Conservation (phyloP, 306 rosid genomes). For the Vigna reflexopilosa region DNA sequence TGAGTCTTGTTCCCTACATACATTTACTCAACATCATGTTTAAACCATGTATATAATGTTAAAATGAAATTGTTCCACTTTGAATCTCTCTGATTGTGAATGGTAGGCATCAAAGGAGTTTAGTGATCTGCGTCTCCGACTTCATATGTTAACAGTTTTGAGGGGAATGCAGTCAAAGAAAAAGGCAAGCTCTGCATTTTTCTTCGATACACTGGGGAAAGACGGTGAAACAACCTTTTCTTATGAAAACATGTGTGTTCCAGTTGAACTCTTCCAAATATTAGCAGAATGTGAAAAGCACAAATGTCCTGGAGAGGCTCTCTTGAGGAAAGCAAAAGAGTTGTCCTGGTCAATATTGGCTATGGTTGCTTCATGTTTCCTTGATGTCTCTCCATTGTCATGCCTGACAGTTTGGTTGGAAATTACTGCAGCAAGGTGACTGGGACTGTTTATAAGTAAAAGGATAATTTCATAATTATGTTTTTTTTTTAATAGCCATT, state of each 20-base stretch:
- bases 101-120: conserved; percentile 95
- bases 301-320: conserved; percentile 79
- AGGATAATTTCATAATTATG: conserved; percentile 40
- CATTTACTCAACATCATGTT: conserved; percentile 16
- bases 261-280: conserved; percentile 89
- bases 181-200: conserved; percentile 68
- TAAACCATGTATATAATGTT: conserved; percentile 6
- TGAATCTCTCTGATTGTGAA: conserved; percentile 35
- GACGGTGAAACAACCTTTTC: conserved; percentile 61
- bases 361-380: conserved; percentile 93
- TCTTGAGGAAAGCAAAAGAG: conserved; percentile 89
- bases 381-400: conserved; percentile 87
- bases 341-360: conserved; percentile 96
- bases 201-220: conserved; percentile 64
- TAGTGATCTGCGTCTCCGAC: conserved; percentile 81
- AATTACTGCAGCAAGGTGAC: conserved; percentile 97
- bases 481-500: conserved; percentile 29
- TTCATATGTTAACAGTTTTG: conserved; percentile 86
- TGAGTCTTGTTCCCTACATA: conserved; percentile 49
- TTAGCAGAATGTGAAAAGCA: conserved; percentile 87
- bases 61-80: conserved; percentile 32
- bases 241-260: conserved; percentile 68
- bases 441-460: conserved; percentile 39
- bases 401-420: conserved; percentile 95
- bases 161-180: conserved; percentile 80